Evolutionary conservation across 306 rosid species (phyloP).

Genomic region (Quercus ilex): DNA sequence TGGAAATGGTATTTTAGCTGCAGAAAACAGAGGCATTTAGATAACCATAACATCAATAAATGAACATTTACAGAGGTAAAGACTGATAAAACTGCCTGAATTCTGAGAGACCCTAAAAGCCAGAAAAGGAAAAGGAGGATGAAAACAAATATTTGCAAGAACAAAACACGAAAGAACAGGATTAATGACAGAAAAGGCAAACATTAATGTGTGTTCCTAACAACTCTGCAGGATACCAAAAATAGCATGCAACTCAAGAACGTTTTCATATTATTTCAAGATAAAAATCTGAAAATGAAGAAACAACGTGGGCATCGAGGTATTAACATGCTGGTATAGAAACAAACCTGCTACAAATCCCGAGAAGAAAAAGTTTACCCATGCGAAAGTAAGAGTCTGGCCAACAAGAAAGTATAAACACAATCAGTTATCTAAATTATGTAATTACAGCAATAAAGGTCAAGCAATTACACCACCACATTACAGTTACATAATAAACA

Average conservation of each 20-base stretch:
- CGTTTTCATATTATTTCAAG: background rate
- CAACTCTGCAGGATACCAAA: background rate
- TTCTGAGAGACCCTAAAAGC: background rate
- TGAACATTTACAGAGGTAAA: background rate
- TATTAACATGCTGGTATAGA: constrained; percentile 1
- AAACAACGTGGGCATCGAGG: background rate
- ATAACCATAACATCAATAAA: background rate
- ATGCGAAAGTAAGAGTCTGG: constrained; percentile 98
- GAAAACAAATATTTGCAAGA: background rate
- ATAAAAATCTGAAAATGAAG: background rate
- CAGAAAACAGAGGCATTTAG: constrained; percentile 21
- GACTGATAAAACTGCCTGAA: no score
- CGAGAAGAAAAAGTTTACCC: constrained; percentile 99
- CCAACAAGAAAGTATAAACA: constrained; percentile 25
- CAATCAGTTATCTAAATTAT: background rate
- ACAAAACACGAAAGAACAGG: background rate
- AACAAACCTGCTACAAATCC: constrained; percentile 95
- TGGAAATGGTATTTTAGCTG: constrained; percentile 99
- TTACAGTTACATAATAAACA: background rate
- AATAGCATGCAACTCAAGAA: constrained; percentile 4
- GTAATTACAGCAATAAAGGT: background rate
- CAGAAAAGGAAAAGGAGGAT: background rate
- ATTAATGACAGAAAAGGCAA: background rate
- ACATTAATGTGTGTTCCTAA: background rate
- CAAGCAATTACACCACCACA: background rate